Evolutionary conservation across 495 filamentous ascomycete genomes (phyloP).

Genomic region (Talaromyces stipitatus): DNA sequence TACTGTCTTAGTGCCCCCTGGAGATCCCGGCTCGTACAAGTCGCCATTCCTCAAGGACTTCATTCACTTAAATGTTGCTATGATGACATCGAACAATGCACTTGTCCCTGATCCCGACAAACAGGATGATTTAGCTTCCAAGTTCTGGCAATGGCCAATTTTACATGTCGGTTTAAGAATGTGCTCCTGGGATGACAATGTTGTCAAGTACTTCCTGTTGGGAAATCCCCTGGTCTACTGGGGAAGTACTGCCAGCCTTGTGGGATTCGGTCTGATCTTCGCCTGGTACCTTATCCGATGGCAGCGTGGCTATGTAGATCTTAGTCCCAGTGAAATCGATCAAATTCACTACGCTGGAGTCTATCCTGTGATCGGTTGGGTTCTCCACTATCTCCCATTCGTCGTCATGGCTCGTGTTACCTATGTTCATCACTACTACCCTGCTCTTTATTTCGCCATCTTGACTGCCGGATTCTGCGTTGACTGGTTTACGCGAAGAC

Average conservation of each 20-base stretch:
- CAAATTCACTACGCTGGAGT: conserved; percentile 90
- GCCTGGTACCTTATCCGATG: conserved; percentile 87
- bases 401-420: conserved; percentile 96
- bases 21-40: conserved; percentile 87
- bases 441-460: conserved; percentile 97
- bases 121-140: conserved; percentile 93
- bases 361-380: conserved; percentile 90
- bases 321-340: conserved; percentile 71
- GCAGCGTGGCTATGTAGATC: conserved; percentile 89
- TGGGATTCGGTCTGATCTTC: conserved; percentile 60
- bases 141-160: conserved; percentile 98
- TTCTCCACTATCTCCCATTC: conserved; percentile 93
- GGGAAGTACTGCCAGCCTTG: conserved; percentile 76
- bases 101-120: conserved; percentile 97
- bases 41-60: conserved; percentile 96
- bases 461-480: conserved; percentile 79
- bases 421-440: conserved; percentile 99
- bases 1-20: conserved; percentile 62
- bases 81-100: conserved; percentile 99
- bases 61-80: conserved; percentile 94
- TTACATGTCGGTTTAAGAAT: conserved; percentile 92
- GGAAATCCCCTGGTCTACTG: conserved; percentile 96
- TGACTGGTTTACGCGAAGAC: conserved; percentile 68
- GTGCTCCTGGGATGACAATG: conserved; percentile 96
- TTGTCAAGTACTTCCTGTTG: conserved; percentile 96